phyloP scores from a whole-genome alignment of 495 filamentous ascomycete species.

The Staphylotrichum tortipilum region DNA sequence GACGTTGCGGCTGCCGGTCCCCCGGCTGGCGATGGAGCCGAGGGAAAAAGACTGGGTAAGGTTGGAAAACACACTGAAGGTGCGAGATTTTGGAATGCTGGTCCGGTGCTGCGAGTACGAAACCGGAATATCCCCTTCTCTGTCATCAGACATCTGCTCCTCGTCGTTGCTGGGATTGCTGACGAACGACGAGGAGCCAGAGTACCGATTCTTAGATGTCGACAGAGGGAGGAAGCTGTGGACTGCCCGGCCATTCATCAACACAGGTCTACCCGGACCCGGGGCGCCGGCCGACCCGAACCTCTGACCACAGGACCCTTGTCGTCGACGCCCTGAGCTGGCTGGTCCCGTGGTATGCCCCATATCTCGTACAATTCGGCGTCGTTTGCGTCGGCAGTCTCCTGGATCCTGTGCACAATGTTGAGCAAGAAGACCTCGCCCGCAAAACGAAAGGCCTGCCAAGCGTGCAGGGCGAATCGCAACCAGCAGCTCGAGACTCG shows the following conservation, averaged over 20 bases:
- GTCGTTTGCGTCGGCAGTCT: too few species aligned
- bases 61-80: conserved; percentile 31
- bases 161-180: conserved; percentile 11
- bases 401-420: too few species aligned
- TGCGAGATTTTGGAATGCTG: conserved; percentile 28
- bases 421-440: background rate
- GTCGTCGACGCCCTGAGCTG: background rate
- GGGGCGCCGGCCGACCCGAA: background rate
- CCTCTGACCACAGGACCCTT: background rate
- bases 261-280: conserved; percentile 3
- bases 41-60: conserved; percentile 33
- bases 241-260: conserved; percentile 5
- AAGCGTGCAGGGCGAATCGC: background rate
- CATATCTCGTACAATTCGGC: background rate
- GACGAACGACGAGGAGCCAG: background rate
- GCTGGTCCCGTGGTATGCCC: background rate
- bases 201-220: background rate
- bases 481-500: background rate
- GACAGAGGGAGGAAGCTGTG: background rate
- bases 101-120: background rate
- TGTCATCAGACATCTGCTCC: background rate
- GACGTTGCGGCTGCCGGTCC: background rate
- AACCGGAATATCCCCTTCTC: conserved; percentile 5
- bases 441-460: background rate
- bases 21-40: conserved; percentile 16